These are phyloP conservation scores for Eucalyptus tenuipes DNA, from an alignment of 345 rosid species.

Conservation along the genomic window DNA sequence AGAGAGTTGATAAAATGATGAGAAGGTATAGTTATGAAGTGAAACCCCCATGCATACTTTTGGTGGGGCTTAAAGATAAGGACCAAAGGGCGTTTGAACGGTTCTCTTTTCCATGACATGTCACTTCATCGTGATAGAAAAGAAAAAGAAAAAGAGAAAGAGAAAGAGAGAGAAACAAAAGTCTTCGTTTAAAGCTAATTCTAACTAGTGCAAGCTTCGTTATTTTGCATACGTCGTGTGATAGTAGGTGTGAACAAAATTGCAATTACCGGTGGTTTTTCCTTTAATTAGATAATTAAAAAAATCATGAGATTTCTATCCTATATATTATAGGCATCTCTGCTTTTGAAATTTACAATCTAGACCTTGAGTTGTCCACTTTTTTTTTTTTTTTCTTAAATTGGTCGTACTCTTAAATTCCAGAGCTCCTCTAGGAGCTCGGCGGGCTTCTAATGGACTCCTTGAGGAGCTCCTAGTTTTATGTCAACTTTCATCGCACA, in stretches of 20 bases:
- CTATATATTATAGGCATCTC: neutral
- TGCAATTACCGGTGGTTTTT: neutral
- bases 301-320: neutral
- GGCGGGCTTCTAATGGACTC: too few species aligned
- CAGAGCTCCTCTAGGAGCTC: too few species aligned
- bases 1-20: too few species aligned
- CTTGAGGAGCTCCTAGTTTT: too few species aligned
- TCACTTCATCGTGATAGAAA: neutral
- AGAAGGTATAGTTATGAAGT: neutral
- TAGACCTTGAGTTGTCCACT: neutral
- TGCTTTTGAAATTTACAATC: neutral
- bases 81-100: neutral
- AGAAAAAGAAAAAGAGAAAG: neutral
- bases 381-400: too few species aligned
- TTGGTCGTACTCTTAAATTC: too few species aligned
- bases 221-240: neutral
- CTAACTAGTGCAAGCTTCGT: neutral
- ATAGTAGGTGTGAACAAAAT: neutral
- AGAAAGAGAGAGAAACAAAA: neutral
- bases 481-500: neutral
- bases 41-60: neutral
- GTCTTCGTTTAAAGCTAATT: neutral
- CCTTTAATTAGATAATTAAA: neutral
- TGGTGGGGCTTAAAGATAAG: neutral
- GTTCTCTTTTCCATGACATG: neutral